Base-by-base conservation (phyloP, 371 early-diverging fungal genomes). In the Choanephora cucurbitarum region DNA sequence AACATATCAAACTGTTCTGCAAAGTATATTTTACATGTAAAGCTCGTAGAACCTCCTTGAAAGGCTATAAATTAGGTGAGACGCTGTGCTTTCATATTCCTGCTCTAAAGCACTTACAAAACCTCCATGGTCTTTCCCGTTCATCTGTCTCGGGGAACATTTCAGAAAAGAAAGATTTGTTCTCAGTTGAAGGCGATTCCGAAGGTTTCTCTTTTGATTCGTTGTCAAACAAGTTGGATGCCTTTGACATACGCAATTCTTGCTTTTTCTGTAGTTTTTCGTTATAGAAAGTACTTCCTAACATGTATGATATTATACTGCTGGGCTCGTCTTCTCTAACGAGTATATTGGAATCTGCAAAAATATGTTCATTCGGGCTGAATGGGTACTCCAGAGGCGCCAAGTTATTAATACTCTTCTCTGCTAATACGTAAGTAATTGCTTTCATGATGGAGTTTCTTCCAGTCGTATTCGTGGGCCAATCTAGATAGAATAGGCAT, bases 241-340 rank as follows among this genome's bases (percentile, higher is more conserved):
- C 66, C 22, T 55, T 72, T 0, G 62, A 56, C 57, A 65, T 60
- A 22, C 66, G 41, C 13, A 52, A 17, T 15, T 55, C 73, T 28
- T 75, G 72, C 31, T 75, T 73, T 9, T 64, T 63, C 8, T 60
- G 52, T 0, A 80, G 59, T 40, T 75, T 69, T 14, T 70, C 69
- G 4, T 65, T 58, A 23, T 81, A 84, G 14, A 76, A 73, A 18
- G 65, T 58, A 23, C 70, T 79, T 34, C 67, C 73, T 31, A 96
- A 73, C 7, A 95, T 86, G 57, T 89, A 89, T 0, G 98, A 93
- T 31, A 97, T 88, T 47, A 97, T 92, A 0, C 96, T 94, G 60
- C 91, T 91, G 3, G 95, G 96, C 62, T 97, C 96, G 41, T 92
- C 89, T 68, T 96, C 96, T 34, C 95, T 81, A 1, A 96, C 87